Conservation (phyloP, 331 rosid species). For the Saraca asoca region DNA sequence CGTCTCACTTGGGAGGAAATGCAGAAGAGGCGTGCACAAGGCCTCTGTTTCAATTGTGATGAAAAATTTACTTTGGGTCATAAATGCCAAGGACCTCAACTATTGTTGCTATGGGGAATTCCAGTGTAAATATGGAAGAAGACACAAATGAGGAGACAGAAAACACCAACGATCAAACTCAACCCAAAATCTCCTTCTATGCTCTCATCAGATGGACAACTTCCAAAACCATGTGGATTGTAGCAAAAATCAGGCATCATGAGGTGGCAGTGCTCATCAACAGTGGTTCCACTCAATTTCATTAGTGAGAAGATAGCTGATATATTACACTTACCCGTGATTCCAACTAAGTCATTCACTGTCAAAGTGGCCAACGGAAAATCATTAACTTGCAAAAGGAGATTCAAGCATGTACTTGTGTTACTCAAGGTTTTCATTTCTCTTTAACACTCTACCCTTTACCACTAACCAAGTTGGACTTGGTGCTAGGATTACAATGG, state of each 20-base stretch:
- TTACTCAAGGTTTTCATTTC: background rate
- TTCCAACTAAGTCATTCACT: background rate
- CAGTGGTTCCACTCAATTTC: background rate
- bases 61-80: background rate
- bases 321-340: background rate
- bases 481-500: background rate
- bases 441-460: background rate
- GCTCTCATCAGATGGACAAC: background rate
- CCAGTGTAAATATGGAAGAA: background rate
- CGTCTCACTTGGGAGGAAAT: background rate
- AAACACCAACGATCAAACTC: too few relatives aligned
- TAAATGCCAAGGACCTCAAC: background rate
- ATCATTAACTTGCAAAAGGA: background rate
- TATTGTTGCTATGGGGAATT: background rate
- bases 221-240: too few relatives aligned
- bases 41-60: conserved; percentile 17
- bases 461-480: background rate
- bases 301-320: background rate
- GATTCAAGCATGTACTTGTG: rapidly evolving
- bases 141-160: background rate
- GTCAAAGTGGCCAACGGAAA: background rate
- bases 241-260: background rate
- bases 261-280: background rate
- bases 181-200: background rate
- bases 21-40: background rate